These are phyloP conservation scores for Nakaseomyces bracarensis DNA, from an alignment of 1,139 yeast species.

Conservation along the genomic window DNA sequence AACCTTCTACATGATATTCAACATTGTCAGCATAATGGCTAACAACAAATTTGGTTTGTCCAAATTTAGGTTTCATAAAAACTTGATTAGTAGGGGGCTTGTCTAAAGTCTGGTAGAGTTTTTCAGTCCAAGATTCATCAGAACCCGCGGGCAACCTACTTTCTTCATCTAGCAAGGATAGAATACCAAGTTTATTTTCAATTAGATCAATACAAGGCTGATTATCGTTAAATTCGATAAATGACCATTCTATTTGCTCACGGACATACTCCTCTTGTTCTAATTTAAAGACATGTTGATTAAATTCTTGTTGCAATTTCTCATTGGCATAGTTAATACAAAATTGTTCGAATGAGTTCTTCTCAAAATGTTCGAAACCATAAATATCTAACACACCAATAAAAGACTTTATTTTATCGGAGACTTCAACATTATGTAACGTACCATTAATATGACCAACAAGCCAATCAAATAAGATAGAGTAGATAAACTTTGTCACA, in stretches of 20 bases:
- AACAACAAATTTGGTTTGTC: constrained; percentile 85
- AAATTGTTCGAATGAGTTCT: constrained; percentile 92
- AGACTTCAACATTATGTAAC: constrained; percentile 68
- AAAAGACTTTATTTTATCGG: constrained; percentile 55
- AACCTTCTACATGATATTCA: constrained; percentile 87
- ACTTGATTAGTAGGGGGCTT: constrained; percentile 72
- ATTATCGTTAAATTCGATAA: constrained; percentile 92
- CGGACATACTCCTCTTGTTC: constrained; percentile 93
- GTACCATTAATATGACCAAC: constrained; percentile 78
- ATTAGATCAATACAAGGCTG: constrained; percentile 95
- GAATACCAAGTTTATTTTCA: constrained; percentile 83
- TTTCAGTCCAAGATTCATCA: constrained; percentile 89
- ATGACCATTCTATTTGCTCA: constrained; percentile 96
- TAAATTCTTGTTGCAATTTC: constrained; percentile 93
- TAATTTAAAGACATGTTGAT: constrained; percentile 92
- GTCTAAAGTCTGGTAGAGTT: constrained; percentile 79
- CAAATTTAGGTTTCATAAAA: constrained; percentile 91
- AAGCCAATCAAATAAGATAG: constrained; percentile 94
- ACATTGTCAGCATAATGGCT: constrained; percentile 96
- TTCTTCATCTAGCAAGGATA: constrained; percentile 90
- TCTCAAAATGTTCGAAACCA: constrained; percentile 94
- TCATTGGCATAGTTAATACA: constrained; percentile 98
- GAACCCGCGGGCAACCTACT: constrained; percentile 92
- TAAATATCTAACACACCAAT: constrained; percentile 97
- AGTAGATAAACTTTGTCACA: constrained; percentile 87